phyloP scores from a whole-genome alignment of 1,284 basidiomycete genomes.

The Omphalotus olearius region DNA sequence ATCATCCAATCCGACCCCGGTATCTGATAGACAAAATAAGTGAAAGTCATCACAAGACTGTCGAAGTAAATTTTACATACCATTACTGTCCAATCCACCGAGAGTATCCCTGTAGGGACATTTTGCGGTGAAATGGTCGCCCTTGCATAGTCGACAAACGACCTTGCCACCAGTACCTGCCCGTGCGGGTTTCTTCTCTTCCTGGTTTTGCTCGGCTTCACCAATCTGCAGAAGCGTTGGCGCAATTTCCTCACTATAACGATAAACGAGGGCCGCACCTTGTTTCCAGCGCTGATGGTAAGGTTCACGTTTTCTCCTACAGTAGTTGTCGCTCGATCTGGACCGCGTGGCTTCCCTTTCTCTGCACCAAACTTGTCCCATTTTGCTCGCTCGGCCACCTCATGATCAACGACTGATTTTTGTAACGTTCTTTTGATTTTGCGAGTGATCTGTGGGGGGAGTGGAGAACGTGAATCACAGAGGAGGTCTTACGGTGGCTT shows the following conservation, averaged over 20 bases:
- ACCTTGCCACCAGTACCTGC: constrained; percentile 88
- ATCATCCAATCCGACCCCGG: constrained; percentile 48
- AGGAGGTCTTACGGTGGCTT: background rate
- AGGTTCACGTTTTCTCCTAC: constrained; percentile 89
- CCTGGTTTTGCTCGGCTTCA: constrained; percentile 64
- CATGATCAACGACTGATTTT: constrained; percentile 91
- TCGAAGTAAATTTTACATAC: constrained; percentile 25
- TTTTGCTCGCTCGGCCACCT: constrained; percentile 88
- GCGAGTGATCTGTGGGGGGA: constrained; percentile 71
- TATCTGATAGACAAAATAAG: constrained; percentile 24
- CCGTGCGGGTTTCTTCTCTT: constrained; percentile 72
- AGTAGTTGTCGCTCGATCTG: constrained; percentile 93
- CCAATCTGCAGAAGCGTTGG: constrained; percentile 21
- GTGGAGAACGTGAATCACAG: background rate
- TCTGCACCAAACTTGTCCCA: constrained; percentile 97
- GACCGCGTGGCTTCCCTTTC: constrained; percentile 84
- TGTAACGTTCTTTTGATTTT: constrained; percentile 86
- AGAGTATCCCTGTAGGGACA: constrained; percentile 98
- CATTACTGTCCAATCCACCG: constrained; percentile 67
- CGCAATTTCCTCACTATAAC: no score
- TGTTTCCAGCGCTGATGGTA: constrained; percentile 84
- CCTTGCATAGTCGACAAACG: constrained; percentile 92
- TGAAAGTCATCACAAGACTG: constrained; percentile 9
- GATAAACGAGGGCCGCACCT: constrained; percentile 40
- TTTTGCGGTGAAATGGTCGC: constrained; percentile 96